Conservation (phyloP, 805 yeast species). For the Pichia insulana region DNA sequence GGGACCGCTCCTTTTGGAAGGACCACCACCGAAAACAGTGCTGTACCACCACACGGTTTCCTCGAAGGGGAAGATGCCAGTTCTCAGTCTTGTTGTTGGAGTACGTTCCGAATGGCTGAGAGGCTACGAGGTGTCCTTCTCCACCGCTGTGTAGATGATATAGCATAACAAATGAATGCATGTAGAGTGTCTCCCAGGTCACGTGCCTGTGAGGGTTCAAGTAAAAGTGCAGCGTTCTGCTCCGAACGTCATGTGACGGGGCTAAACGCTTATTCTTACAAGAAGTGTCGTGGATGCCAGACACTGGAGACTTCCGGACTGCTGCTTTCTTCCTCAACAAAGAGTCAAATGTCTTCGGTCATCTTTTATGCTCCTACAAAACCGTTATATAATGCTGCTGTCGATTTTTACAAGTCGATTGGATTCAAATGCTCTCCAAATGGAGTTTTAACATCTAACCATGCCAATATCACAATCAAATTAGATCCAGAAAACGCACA, state of each 20-base stretch:
- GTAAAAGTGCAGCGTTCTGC: no score
- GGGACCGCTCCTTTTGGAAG: neutral
- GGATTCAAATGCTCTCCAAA: conserved; percentile 7
- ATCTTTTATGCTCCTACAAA: conserved; percentile 44
- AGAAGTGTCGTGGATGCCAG: no score
- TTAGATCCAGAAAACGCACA: conserved; percentile 23
- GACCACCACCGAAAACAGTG: neutral
- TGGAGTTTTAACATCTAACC: neutral
- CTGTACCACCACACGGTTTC: neutral
- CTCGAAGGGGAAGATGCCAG: neutral
- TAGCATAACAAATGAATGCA: no score
- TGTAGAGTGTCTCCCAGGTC: no score
- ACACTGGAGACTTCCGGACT: no score
- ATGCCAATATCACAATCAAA: conserved; percentile 16
- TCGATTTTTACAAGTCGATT: conserved; percentile 42
- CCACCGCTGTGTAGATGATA: no score
- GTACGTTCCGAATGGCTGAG: neutral
- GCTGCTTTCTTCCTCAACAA: no score
- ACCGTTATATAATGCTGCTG: conserved; percentile 36
- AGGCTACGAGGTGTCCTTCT: no score
- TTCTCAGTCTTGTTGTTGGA: neutral
- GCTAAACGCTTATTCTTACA: no score
- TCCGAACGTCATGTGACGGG: no score
- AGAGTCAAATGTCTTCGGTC: conserved; percentile 24
- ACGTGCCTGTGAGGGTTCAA: no score